Evolutionary conservation across 2,329 filamentous ascomycete genomes (phyloP), one percentile per base, ranked within the genome.

Genomic region (Trichophyton benhamiae): DNA sequence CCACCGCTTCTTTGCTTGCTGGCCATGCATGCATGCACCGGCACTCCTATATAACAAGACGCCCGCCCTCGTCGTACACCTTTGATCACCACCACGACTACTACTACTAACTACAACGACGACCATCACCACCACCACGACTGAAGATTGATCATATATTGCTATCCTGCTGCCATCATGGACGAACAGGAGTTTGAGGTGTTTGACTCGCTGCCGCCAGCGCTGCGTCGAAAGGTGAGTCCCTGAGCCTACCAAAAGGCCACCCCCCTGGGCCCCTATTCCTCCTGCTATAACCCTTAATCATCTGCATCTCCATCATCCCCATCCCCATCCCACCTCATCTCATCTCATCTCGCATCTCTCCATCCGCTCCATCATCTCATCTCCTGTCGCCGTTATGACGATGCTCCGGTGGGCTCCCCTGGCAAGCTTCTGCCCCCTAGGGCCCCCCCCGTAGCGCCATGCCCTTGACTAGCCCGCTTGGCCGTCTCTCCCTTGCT

Each of bases 181-280:
- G 49, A 55, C 49, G 49, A 55, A 36, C 49, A 55, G 30, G 49
- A 55, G 49, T 17, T 55, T 9, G 69, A 72, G 48, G 76, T 77
- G 58, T 82, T 82, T 63, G 78, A 82, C 65, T 76, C 77, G 46
- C 72, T 83, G 9, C 82, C 82, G 20, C 79, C 78, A 25, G 80
- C 80, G 15, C 76, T 84, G 60, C 76, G 80, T 67, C 76, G 81
- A 71, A 84, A 84, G 75, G 82, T 84, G 73, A 76, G 80, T 75
- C 42, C 58, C 38, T 63, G 25, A 27, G 25, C 25, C 25, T 27
- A 27, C 25, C 25, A 27, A 27, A 25, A 20, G 20, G 20, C 20
- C 20, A 48, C 30, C 15, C 49, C 36, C 48, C 38, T 38, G 64
- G 20, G 1, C 20, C 25, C 64, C 61, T 57, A 61, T 63, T 25